Evolutionary conservation across 192 early-diverging fungal species (phyloP).

Genomic region (Coemansia sp.): DNA sequence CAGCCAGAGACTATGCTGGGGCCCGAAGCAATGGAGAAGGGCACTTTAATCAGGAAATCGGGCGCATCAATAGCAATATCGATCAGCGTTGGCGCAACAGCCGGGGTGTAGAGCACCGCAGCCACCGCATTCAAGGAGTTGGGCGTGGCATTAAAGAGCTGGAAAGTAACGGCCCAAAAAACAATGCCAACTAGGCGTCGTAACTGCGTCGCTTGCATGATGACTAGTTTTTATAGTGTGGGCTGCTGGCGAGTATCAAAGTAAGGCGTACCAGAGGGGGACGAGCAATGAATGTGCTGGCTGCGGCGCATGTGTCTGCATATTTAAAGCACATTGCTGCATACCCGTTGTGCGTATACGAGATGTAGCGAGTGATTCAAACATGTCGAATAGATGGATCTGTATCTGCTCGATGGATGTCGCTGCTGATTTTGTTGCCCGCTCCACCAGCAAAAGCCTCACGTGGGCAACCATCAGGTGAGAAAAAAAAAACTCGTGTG

Average conservation of each 20-base stretch:
- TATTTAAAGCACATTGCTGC: not conserved
- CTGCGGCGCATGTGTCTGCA: not conserved
- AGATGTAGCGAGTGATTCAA: not conserved
- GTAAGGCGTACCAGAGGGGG: not conserved
- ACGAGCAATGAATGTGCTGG: not conserved
- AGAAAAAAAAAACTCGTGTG: not conserved
- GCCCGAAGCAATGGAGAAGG: conserved; percentile 24
- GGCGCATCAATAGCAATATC: conserved; percentile 21
- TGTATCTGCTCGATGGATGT: conserved; percentile 1
- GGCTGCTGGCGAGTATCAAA: not conserved
- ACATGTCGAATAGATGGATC: not conserved
- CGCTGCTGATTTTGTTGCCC: not conserved
- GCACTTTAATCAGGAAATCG: conserved; percentile 27
- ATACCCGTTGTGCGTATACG: not conserved
- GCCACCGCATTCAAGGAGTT: not conserved
- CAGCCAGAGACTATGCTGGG: conserved; percentile 17
- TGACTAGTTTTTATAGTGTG: not conserved
- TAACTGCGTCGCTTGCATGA: not conserved
- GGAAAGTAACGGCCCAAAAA: not conserved
- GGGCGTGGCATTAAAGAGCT: not conserved
- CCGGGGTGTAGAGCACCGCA: not conserved
- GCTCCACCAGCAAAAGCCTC: not conserved
- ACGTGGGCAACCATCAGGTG: not conserved
- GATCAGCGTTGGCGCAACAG: conserved; percentile 5
- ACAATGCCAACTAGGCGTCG: not conserved